Conservation (phyloP, 305 asterid genomes). For the Solanum hybrid region DNA sequence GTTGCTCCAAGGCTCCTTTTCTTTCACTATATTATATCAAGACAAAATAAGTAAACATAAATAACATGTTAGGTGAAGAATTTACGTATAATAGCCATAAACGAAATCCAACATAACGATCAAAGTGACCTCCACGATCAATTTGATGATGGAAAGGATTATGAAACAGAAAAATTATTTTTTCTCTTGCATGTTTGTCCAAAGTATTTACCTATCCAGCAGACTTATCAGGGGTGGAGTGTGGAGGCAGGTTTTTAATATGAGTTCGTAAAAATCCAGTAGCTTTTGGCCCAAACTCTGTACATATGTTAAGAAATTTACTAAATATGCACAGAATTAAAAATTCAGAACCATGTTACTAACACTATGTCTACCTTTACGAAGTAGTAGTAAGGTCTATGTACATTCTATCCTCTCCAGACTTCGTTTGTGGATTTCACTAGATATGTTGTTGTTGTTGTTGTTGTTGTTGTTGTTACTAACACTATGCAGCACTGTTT, state of each 20-base stretch:
- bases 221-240: neutral
- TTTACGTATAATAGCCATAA: neutral
- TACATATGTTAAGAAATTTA: neutral
- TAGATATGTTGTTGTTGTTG: no score
- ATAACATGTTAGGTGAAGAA: neutral
- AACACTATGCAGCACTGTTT: neutral
- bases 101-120: neutral
- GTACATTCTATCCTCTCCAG: rapidly evolving
- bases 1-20: neutral
- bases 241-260: neutral
- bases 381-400: neutral
- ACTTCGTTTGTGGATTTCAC: neutral
- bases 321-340: neutral
- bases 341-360: neutral
- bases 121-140: no score
- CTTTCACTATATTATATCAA: no score
- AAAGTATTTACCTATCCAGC: neutral
- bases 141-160: no score
- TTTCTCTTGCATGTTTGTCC: neutral
- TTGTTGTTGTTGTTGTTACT: neutral
- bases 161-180: neutral
- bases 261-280: neutral
- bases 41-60: neutral
- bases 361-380: neutral
- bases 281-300: neutral